These are phyloP conservation scores for Suillus lakei DNA, from an alignment of 768 basidiomycete species.

Conservation along the genomic window DNA sequence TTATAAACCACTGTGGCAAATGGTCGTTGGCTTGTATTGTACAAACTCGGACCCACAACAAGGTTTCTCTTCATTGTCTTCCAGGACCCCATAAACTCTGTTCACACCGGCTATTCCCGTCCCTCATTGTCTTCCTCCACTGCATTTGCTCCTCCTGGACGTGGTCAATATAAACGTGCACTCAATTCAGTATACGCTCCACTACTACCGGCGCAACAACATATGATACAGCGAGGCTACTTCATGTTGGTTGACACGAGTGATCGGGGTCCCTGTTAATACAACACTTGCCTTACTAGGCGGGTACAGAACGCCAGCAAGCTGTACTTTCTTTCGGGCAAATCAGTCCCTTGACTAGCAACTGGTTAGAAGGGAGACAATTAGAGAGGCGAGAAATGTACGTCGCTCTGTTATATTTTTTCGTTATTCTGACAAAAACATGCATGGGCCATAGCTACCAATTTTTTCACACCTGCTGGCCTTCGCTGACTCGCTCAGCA, in stretches of 20 bases:
- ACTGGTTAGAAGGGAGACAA: background rate
- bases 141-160: background rate
- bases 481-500: background rate
- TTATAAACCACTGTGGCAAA: slow-evolving; percentile 9
- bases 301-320: background rate
- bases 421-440: background rate
- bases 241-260: background rate
- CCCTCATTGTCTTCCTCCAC: slow-evolving; percentile 10
- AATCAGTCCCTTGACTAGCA: background rate
- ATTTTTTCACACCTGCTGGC: background rate
- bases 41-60: slow-evolving; percentile 26
- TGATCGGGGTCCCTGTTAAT: slow-evolving; percentile 7
- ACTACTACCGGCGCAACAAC: background rate
- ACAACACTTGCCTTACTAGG: slow-evolving; percentile 30
- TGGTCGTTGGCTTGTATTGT: background rate
- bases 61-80: slow-evolving; percentile 20
- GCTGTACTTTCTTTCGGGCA: background rate
- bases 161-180: background rate
- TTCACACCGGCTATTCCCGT: slow-evolving; percentile 10
- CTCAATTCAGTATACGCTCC: background rate
- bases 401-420: background rate
- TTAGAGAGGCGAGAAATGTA: background rate
- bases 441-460: background rate
- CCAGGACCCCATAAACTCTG: slow-evolving; percentile 17
- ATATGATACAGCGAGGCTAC: background rate